phyloP scores from a whole-genome alignment of 345 rosid species.

The Mercurialis annua region DNA sequence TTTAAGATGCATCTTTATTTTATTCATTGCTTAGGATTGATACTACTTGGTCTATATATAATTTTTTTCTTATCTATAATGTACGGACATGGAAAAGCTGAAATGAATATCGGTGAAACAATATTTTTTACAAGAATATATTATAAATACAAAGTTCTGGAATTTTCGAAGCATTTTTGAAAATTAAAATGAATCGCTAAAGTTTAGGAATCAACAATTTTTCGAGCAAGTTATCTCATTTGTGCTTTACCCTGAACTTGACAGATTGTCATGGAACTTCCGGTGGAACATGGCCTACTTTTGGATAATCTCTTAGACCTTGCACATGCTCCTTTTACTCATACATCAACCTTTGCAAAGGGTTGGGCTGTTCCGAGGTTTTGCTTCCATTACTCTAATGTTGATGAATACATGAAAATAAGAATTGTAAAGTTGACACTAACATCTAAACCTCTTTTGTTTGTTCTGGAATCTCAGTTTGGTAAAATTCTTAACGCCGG shows the following conservation, averaged over 20 bases:
- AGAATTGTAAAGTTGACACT: background rate
- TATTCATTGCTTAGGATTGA: background rate
- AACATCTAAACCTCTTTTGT: background rate
- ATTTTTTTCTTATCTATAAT: no score
- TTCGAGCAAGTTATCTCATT: constrained; percentile 9
- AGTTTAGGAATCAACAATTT: no score
- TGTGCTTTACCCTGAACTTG: constrained; percentile 7
- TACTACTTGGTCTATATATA: no score
- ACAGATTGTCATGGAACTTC: constrained; percentile 97
- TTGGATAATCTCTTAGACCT: constrained; percentile 94
- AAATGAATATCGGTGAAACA: no score
- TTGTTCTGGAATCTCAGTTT: constrained; percentile 46
- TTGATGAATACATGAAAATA: background rate
- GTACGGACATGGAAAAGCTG: no score
- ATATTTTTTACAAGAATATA: no score
- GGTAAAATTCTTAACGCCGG: constrained; percentile 87
- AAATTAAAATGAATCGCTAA: no score
- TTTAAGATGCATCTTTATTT: background rate
- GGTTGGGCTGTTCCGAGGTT: constrained; percentile 99
- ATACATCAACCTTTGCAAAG: constrained; percentile 95
- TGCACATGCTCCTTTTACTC: constrained; percentile 97
- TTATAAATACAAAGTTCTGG: no score
- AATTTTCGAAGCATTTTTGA: no score
- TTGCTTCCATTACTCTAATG: constrained; percentile 17
- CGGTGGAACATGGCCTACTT: constrained; percentile 95